Percentiles rank a stretch among this genome's conserved stretches.
These are phyloP conservation scores for Aspergillus sp. DNA, from an alignment of 2,329 filamentous ascomycete species.

Conservation along the genomic window DNA sequence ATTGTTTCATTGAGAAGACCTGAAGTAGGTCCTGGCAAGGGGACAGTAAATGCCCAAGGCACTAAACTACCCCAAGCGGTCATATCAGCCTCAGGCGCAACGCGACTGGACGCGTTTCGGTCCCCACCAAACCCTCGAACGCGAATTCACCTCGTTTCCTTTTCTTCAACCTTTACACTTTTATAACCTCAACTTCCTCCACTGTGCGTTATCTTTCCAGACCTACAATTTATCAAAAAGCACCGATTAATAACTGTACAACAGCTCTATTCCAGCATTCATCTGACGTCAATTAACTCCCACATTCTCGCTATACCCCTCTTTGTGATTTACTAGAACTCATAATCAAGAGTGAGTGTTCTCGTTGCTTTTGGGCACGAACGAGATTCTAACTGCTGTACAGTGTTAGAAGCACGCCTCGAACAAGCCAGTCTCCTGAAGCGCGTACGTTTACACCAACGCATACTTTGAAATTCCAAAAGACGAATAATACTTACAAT, in stretches of 20 bases:
- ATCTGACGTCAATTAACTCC: background rate
- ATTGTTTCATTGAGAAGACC: background rate
- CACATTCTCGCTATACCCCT: background rate
- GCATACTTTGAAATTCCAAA: background rate
- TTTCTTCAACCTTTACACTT: background rate
- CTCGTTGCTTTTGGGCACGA: slow-evolving; percentile 1
- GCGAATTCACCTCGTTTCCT: slow-evolving; percentile 18
- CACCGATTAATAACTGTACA: background rate
- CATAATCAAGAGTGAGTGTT: slow-evolving; percentile 24
- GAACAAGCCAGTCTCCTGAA: slow-evolving; percentile 91
- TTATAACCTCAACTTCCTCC: background rate
- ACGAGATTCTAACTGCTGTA: slow-evolving; percentile 8
- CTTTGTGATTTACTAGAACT: background rate
- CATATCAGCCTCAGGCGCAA: slow-evolving; percentile 24
- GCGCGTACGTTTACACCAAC: slow-evolving; percentile 57
- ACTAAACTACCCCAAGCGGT: slow-evolving; percentile 18
- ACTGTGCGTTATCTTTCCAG: slow-evolving; percentile 1
- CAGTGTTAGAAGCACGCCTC: slow-evolving; percentile 94
- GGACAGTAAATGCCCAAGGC: slow-evolving; percentile 10
- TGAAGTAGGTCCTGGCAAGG: background rate
- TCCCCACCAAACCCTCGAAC: slow-evolving; percentile 23
- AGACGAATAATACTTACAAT: background rate
- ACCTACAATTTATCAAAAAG: too few species aligned
- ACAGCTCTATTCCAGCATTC: background rate
- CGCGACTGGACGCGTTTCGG: slow-evolving; percentile 16